These are phyloP conservation scores for Geotrichum carabidarum DNA, from an alignment of 1,139 yeast species.

Conservation along the genomic window DNA sequence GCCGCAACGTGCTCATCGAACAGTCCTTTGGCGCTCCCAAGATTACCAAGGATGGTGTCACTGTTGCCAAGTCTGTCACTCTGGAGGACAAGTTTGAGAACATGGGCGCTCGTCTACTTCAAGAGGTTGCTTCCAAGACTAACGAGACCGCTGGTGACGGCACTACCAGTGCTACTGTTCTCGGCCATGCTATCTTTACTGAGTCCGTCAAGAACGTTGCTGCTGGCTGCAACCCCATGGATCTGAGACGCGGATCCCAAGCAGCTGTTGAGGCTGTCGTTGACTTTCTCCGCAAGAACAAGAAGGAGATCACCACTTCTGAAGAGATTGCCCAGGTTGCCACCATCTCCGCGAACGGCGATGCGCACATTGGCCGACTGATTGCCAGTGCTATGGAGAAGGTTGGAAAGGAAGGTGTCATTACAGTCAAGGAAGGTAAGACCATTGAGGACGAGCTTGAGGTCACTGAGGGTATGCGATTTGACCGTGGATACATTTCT, in stretches of 20 bases:
- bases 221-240: conserved; percentile 99
- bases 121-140: conserved; percentile 97
- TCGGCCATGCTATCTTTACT: conserved; percentile 95
- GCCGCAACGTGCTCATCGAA: conserved; percentile 95
- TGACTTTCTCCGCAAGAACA: conserved; percentile 78
- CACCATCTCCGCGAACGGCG: conserved; percentile 97
- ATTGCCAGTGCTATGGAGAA: conserved; percentile 98
- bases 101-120: conserved; percentile 91
- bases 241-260: conserved; percentile 96
- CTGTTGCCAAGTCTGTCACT: conserved; percentile 86
- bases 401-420: conserved; percentile 99
- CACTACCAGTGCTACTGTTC: conserved; percentile 95
- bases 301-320: conserved; percentile 93
- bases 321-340: conserved; percentile 99
- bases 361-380: conserved; percentile 84
- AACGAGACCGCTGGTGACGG: conserved; percentile 99
- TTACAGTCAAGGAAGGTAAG: conserved; percentile 96
- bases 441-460: conserved; percentile 95
- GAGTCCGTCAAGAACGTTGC: conserved; percentile 98
- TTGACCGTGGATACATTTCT: conserved; percentile 96
- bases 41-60: conserved; percentile 99
- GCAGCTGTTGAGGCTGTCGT: conserved; percentile 98
- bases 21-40: conserved; percentile 97
- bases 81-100: conserved; percentile 93
- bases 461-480: conserved; percentile 98